phyloP scores from a whole-genome alignment of 305 asterid genomes.

The Fraxinus sp. region DNA sequence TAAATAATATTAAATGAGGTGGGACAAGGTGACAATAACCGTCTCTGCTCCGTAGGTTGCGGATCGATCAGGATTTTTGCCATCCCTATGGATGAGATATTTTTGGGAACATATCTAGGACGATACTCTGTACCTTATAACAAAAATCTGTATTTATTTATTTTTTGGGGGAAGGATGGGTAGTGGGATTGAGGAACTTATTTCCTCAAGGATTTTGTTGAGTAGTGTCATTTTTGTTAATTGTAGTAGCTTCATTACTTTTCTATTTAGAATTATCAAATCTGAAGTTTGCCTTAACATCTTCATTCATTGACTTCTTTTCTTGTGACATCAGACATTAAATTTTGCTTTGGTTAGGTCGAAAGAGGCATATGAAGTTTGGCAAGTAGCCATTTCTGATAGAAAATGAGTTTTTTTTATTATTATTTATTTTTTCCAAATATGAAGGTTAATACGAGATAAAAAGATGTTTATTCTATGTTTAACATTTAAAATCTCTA shows the following conservation, averaged over 20 bases:
- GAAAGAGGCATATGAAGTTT: not conserved
- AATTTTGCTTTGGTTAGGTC: not conserved
- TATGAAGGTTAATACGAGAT: not conserved
- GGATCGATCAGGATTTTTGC: not conserved
- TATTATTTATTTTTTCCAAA: not conserved
- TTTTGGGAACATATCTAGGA: not conserved
- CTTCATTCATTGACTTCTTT: not conserved
- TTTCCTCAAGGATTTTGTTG: not conserved
- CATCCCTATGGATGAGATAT: not conserved
- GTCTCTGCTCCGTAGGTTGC: not conserved
- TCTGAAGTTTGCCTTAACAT: not conserved
- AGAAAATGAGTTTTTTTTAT: not conserved
- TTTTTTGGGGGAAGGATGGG: not conserved
- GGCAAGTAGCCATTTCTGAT: not conserved
- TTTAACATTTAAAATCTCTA: not conserved
- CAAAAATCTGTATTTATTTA: not conserved
- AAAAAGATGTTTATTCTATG: not conserved
- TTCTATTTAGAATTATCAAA: not conserved
- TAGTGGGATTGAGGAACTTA: not conserved
- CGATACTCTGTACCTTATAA: not conserved
- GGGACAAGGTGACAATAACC: not conserved
- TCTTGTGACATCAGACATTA: not conserved
- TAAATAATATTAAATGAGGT: not conserved
- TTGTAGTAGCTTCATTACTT: not conserved
- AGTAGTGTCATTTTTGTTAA: not conserved